Evolutionary conservation across 2,329 filamentous ascomycete genomes (phyloP).

Genomic region (Colletotrichum noveboracense): DNA sequence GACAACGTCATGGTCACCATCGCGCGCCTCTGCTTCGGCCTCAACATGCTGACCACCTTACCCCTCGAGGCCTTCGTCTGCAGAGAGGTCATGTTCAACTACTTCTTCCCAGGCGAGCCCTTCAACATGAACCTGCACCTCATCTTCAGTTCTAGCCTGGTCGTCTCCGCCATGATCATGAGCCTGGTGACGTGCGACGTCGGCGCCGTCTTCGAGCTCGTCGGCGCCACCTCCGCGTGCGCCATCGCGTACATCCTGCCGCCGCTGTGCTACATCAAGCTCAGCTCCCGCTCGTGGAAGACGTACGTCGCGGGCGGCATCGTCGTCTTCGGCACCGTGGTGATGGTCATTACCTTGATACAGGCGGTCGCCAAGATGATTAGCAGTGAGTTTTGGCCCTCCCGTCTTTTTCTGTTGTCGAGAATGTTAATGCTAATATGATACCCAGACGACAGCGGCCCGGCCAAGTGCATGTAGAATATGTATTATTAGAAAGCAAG

Average conservation of each 20-base stretch:
- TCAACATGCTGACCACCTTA: slow-evolving; percentile 98
- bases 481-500: not conserved
- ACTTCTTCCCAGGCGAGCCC: slow-evolving; percentile 71
- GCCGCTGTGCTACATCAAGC: slow-evolving; percentile 92
- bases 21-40: slow-evolving; percentile 90
- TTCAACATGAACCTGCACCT: slow-evolving; percentile 87
- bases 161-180: slow-evolving; percentile 78
- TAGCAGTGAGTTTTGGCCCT: slow-evolving; percentile 40
- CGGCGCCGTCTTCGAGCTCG: slow-evolving; percentile 92
- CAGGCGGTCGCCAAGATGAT: slow-evolving; percentile 75
- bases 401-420: not conserved
- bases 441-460: not conserved
- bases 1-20: slow-evolving; percentile 95
- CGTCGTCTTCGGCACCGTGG: slow-evolving; percentile 79
- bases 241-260: slow-evolving; percentile 95
- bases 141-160: slow-evolving; percentile 82
- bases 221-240: slow-evolving; percentile 93
- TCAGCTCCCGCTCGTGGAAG: slow-evolving; percentile 78
- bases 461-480: slow-evolving; percentile 17
- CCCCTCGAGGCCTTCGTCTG: slow-evolving; percentile 98
- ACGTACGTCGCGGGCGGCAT: slow-evolving; percentile 74
- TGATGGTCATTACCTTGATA: slow-evolving; percentile 82
- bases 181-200: slow-evolving; percentile 91
- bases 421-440: not conserved
- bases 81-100: slow-evolving; percentile 93